Percentiles rank a stretch among this genome's conserved stretches.
Evolutionary conservation across 2,329 filamentous ascomycete genomes (phyloP).

Genomic region (Gyromitra esculenta): DNA sequence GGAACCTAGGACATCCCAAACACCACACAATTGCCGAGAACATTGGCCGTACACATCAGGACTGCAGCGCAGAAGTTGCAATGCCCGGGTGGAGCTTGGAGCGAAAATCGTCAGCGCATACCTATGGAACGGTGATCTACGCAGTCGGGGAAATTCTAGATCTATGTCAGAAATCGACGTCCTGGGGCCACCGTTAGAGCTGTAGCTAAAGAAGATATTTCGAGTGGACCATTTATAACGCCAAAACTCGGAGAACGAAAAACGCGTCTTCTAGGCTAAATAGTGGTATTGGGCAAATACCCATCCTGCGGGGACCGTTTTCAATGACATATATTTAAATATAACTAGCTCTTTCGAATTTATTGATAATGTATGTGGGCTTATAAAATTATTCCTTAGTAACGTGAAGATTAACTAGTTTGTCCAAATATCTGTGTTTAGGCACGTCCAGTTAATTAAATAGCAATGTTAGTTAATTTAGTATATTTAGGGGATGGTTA

Average conservation of each 20-base stretch:
- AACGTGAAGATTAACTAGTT: conserved; percentile 73
- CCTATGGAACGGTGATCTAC: conserved; percentile 73
- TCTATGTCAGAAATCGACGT: conserved; percentile 77
- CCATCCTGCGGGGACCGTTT: conserved; percentile 75
- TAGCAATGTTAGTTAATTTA: conserved; percentile 7
- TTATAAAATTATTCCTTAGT: conserved; percentile 69
- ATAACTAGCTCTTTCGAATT: conserved; percentile 74
- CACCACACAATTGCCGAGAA: conserved; percentile 76
- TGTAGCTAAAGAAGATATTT: conserved; percentile 60
- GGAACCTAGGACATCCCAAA: conserved; percentile 75
- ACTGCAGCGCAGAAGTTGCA: conserved; percentile 77
- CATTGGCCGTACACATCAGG: conserved; percentile 76
- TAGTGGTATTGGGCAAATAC: conserved; percentile 73
- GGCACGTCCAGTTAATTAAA: not conserved
- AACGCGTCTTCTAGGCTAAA: conserved; percentile 71
- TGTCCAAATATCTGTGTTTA: not conserved
- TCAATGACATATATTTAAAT: conserved; percentile 74
- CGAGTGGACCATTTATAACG: conserved; percentile 74
- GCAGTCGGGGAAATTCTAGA: conserved; percentile 71
- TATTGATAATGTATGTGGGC: conserved; percentile 67
- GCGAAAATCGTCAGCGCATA: conserved; percentile 75
- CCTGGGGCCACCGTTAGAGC: conserved; percentile 71
- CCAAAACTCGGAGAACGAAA: conserved; percentile 72
- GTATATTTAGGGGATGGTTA: conserved; percentile 74
- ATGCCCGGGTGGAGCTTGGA: conserved; percentile 72